A percentile compares a stretch with the other conserved stretches of the same genome.
Conservation (phyloP, 768 basidiomycete genomes). For the Melanogaster broomeanus region DNA sequence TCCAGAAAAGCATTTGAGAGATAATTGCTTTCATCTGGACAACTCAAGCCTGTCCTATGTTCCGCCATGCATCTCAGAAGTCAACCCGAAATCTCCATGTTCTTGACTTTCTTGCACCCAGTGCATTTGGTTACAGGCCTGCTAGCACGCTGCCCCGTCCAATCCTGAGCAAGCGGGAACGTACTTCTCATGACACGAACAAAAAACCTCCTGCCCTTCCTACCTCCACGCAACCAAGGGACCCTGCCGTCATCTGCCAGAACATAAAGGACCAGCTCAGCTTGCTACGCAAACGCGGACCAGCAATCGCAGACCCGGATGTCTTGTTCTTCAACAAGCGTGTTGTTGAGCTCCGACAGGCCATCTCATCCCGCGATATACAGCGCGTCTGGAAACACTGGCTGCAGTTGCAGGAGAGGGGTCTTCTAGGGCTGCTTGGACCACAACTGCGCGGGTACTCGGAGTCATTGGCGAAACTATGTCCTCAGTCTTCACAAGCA, state of each 20-base stretch:
- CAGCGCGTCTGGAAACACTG: conserved; percentile 37
- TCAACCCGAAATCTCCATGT: conserved; percentile 24
- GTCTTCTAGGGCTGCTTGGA: conserved; percentile 49
- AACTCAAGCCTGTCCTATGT: conserved; percentile 27
- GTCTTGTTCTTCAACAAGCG: conserved; percentile 36
- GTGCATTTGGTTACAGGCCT: conserved; percentile 24
- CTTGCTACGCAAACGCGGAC: conserved; percentile 4
- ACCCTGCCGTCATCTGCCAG: conserved; percentile 24
- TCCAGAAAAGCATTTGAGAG: too few species aligned
- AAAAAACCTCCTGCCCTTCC: background rate
- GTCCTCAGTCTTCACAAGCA: conserved; percentile 16
- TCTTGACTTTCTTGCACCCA: conserved; percentile 47
- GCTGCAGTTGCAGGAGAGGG: conserved; percentile 42
- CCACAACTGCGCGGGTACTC: conserved; percentile 44
- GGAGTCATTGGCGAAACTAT: conserved; percentile 32
- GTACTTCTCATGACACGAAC: conserved; percentile 4
- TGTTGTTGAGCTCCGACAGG: conserved; percentile 40
- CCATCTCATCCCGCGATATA: conserved; percentile 38
- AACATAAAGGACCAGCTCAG: conserved; percentile 18
- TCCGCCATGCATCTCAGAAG: conserved; percentile 20
- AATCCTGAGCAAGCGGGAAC: background rate
- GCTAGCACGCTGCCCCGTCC: conserved; percentile 12
- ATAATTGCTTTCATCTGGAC: too few species aligned
- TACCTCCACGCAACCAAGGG: conserved; percentile 1
- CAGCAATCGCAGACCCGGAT: conserved; percentile 29